phyloP scores from a whole-genome alignment of 1,284 basidiomycete species.

The Naganishia liquefaciens region DNA sequence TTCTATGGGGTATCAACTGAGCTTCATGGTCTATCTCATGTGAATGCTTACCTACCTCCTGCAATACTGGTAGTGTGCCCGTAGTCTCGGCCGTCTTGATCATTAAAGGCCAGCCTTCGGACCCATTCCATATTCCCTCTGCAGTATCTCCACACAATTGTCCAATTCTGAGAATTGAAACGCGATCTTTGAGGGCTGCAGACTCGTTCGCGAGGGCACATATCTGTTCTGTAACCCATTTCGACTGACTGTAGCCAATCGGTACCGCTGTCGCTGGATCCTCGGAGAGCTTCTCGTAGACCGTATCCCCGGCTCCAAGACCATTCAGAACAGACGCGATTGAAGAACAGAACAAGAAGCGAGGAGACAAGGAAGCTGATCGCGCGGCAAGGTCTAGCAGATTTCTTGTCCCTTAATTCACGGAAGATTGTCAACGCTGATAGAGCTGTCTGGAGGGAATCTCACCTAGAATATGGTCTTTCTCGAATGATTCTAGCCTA shows the following conservation, averaged over 20 bases:
- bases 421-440: background rate
- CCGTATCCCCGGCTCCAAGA: slow-evolving; percentile 1
- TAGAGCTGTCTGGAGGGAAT: background rate
- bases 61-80: slow-evolving; percentile 45
- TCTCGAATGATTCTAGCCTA: slow-evolving; percentile 42
- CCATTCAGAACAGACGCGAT: slow-evolving; percentile 42
- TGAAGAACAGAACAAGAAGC: slow-evolving; percentile 43
- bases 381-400: slow-evolving; percentile 37
- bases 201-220: slow-evolving; percentile 41
- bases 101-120: slow-evolving; percentile 53
- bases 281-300: slow-evolving; percentile 42
- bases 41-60: slow-evolving; percentile 44
- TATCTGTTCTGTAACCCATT: slow-evolving; percentile 55
- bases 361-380: slow-evolving; percentile 16
- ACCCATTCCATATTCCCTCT: slow-evolving; percentile 55
- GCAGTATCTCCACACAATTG: slow-evolving; percentile 51
- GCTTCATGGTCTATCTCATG: too few relatives aligned
- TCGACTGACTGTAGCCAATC: slow-evolving; percentile 54
- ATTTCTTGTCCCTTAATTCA: slow-evolving; percentile 37
- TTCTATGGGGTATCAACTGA: slow-evolving; percentile 34
- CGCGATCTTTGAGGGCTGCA: slow-evolving; percentile 29
- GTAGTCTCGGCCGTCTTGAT: slow-evolving; percentile 45
- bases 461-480: slow-evolving; percentile 41
- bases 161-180: slow-evolving; percentile 45
- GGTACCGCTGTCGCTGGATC: slow-evolving; percentile 46